Conservation (phyloP, 306 rosid genomes). For the Lathyrus sativus region DNA sequence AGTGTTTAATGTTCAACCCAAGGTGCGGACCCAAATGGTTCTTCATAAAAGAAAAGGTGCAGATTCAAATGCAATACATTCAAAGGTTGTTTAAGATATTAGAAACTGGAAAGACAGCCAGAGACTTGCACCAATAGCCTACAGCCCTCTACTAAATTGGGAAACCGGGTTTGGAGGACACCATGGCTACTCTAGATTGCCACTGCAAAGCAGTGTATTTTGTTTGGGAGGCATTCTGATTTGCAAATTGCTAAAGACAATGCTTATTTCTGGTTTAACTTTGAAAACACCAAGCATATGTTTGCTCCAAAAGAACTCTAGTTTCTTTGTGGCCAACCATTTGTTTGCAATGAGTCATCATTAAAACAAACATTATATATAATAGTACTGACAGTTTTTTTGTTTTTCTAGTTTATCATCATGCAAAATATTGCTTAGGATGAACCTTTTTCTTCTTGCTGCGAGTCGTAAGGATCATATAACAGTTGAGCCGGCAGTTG, state of each 20-base stretch:
- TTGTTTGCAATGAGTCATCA: neutral
- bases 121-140: neutral
- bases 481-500: no score
- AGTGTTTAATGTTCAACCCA: no score
- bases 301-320: neutral
- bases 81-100: neutral
- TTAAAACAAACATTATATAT: neutral
- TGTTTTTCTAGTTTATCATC: slow-evolving; percentile 52
- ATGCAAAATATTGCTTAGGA: slow-evolving; percentile 58
- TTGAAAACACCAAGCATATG: neutral
- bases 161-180: neutral
- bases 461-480: no score
- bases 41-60: no score
- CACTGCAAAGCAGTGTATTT: slow-evolving; percentile 1
- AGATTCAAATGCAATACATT: neutral
- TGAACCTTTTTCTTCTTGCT: slow-evolving; percentile 29
- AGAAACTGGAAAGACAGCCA: slow-evolving; percentile 2
- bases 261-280: neutral
- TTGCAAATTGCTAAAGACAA: neutral
- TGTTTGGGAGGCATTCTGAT: slow-evolving; percentile 16
- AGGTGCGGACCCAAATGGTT: no score
- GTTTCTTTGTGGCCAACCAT: neutral
- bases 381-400: slow-evolving; percentile 10
- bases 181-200: neutral
- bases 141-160: neutral